Conservation (phyloP, 306 rosid genomes). For the Quercus alba region DNA sequence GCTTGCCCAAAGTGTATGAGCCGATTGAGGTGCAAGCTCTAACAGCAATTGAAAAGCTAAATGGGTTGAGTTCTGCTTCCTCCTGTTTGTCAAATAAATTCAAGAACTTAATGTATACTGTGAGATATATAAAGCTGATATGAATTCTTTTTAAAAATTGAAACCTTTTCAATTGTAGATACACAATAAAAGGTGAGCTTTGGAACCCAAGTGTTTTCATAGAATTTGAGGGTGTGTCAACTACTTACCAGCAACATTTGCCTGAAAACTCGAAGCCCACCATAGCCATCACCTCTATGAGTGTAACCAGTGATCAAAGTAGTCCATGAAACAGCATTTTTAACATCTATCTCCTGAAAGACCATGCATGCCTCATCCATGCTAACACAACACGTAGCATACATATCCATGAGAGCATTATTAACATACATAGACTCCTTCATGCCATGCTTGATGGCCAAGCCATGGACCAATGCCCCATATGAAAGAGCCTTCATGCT, state of each 20-base stretch:
- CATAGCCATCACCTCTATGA: conserved; percentile 59
- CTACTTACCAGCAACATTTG: conserved; percentile 60
- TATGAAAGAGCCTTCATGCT: conserved; percentile 47
- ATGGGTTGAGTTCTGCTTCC: conserved; percentile 53
- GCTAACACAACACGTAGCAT: conserved; percentile 52
- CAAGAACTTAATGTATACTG: conserved; percentile 4
- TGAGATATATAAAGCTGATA: not conserved
- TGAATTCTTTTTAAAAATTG: not conserved
- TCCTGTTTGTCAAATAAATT: conserved; percentile 54
- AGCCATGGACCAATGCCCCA: conserved; percentile 56
- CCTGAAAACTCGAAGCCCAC: conserved; percentile 52
- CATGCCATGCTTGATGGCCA: conserved; percentile 46
- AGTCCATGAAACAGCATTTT: conserved; percentile 68
- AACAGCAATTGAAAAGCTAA: conserved; percentile 70
- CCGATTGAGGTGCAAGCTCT: conserved; percentile 65
- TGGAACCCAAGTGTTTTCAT: not conserved
- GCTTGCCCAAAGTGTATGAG: conserved; percentile 49
- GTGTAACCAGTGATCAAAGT: conserved; percentile 74
- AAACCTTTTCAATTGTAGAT: not conserved
- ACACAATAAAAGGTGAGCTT: not conserved
- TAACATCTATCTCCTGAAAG: conserved; percentile 39
- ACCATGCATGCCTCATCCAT: conserved; percentile 54
- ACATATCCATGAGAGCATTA: conserved; percentile 68
- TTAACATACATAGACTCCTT: conserved; percentile 54
- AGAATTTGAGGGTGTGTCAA: not conserved